phyloP scores from a whole-genome alignment of 768 basidiomycete species.

The Kwoniella botswanensis region DNA sequence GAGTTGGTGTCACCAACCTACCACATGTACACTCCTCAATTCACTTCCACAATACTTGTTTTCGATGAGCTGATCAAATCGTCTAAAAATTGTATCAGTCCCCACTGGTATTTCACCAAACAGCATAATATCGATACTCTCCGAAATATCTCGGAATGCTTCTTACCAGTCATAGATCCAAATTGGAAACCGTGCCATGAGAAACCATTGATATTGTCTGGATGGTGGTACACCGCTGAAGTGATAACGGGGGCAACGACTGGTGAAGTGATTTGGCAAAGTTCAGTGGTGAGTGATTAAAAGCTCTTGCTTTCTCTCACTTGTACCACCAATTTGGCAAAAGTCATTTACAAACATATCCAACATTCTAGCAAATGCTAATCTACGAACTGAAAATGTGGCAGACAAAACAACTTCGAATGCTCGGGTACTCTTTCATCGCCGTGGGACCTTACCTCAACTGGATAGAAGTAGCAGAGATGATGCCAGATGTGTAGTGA shows the following conservation, averaged over 20 bases:
- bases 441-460: constrained; percentile 46
- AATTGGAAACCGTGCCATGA: constrained; percentile 33
- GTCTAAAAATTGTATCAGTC: background rate
- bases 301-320: background rate
- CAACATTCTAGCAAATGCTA: no score
- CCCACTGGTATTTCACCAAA: constrained; percentile 44
- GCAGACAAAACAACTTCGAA: constrained; percentile 37
- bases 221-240: constrained; percentile 49
- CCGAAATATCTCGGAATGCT: constrained; percentile 33
- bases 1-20: constrained; percentile 16
- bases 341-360: no score
- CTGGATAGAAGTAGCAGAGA: constrained; percentile 49
- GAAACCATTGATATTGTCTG: constrained; percentile 43
- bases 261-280: constrained; percentile 47
- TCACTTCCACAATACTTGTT: background rate
- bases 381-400: background rate
- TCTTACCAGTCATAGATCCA: constrained; percentile 29
- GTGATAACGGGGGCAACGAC: constrained; percentile 30
- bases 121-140: constrained; percentile 35
- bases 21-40: no score
- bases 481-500: constrained; percentile 56
- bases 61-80: background rate
- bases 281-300: constrained; percentile 19
- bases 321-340: no score
- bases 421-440: constrained; percentile 27